Conservation (phyloP, 345 rosid genomes). For the Eucalyptus pauciflora region DNA sequence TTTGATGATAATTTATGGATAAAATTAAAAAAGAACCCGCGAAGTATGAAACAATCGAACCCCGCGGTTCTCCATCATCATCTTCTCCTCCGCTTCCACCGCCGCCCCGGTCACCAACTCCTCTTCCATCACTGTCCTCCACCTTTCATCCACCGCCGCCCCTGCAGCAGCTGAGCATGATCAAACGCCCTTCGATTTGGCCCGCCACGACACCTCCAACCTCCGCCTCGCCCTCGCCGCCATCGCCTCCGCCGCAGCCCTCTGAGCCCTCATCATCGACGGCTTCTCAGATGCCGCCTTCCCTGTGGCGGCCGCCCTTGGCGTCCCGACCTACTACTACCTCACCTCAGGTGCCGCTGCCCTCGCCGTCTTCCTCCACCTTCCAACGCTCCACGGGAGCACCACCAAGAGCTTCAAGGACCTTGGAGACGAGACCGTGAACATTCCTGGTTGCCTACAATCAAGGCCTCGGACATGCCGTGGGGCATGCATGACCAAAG, state of each 20-base stretch:
- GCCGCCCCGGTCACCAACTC: background rate
- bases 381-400: background rate
- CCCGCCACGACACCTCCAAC: slow-evolving; percentile 1
- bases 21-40: background rate
- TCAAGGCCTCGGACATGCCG: background rate
- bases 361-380: slow-evolving; percentile 5
- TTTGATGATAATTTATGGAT: too few relatives aligned
- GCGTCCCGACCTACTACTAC: slow-evolving; percentile 16
- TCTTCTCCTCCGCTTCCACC: background rate
- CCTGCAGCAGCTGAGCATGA: background rate
- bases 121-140: slow-evolving; percentile 17
- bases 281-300: slow-evolving; percentile 7
- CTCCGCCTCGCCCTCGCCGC: background rate
- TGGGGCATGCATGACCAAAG: background rate
- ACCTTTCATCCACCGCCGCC: background rate
- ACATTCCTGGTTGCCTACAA: slow-evolving; percentile 5
- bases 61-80: background rate
- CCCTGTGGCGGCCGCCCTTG: slow-evolving; percentile 1
- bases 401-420: slow-evolving; percentile 2
- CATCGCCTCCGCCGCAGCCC: background rate
- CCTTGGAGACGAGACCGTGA: background rate
- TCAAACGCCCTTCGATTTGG: background rate
- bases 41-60: background rate
- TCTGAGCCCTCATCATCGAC: slow-evolving; percentile 16
- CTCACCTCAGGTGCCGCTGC: background rate